These are phyloP conservation scores for Aspergillus transmontanensis DNA, from an alignment of 2,329 filamentous ascomycete species.

Conservation along the genomic window DNA sequence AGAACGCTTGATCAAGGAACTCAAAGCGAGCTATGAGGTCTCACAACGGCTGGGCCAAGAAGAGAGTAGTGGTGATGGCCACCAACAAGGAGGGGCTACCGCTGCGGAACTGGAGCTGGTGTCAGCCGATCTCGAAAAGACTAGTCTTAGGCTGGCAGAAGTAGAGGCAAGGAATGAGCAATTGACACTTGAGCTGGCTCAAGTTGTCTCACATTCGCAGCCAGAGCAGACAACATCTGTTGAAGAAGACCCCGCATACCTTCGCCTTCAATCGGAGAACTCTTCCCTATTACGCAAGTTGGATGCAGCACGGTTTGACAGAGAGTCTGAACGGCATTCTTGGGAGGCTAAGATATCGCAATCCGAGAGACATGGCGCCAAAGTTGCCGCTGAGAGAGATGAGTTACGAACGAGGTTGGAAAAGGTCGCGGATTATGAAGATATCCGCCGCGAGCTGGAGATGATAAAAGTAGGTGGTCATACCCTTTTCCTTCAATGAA, in stretches of 20 bases:
- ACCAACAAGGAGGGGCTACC: conserved; percentile 68
- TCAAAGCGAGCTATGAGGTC: conserved; percentile 97
- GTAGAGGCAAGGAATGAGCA: conserved; percentile 95
- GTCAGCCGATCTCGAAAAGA: conserved; percentile 85
- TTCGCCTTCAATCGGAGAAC: conserved; percentile 90
- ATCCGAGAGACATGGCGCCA: conserved; percentile 75
- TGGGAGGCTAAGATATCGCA: conserved; percentile 74
- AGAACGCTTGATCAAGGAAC: conserved; percentile 85
- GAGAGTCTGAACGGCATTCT: conserved; percentile 75
- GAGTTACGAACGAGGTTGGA: conserved; percentile 77
- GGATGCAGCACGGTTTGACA: conserved; percentile 80
- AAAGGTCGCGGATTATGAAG: conserved; percentile 92
- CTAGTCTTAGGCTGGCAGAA: conserved; percentile 82
- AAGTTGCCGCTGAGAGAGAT: conserved; percentile 79
- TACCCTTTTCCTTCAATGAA: not conserved
- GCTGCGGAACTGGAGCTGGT: conserved; percentile 94
- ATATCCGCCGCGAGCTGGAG: conserved; percentile 92
- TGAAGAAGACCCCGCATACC: conserved; percentile 87
- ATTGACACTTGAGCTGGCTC: conserved; percentile 83
- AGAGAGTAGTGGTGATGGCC: conserved; percentile 65
- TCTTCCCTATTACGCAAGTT: conserved; percentile 87
- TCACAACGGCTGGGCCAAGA: conserved; percentile 82
- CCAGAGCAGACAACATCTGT: conserved; percentile 61
- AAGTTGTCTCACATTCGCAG: conserved; percentile 74
- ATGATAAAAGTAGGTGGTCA: conserved; percentile 69